Evolutionary conservation across 768 basidiomycete genomes (phyloP), one percentile per base, ranked within the genome.

Genomic region (Mycena haematopus): DNA sequence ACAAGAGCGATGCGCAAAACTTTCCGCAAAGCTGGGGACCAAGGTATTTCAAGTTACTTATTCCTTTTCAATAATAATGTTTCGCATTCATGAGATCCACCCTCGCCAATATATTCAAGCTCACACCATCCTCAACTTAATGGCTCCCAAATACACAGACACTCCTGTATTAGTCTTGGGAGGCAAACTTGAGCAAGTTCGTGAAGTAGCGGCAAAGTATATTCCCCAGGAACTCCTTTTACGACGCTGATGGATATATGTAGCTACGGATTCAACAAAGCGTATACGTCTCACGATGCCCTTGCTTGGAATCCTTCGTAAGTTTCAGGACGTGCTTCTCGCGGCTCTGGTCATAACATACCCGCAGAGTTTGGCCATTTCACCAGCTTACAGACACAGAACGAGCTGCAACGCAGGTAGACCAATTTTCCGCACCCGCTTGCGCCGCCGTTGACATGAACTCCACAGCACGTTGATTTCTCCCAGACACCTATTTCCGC

Each of bases 191-290:
- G 88, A 95, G 69, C 77, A 74, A 14, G 81, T 94, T 52, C 84
- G 94, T n/a, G 79, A 83, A 62, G 92, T 97, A n/a, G 96, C 95
- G 22, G 82, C 91, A 74, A 82, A 85, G 95, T 95, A 69, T 65
- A 82, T 22, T 52, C 49, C 49, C 40, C 46, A 9, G 66, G 56
- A 15, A 27, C 10, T 15, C 5, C 33, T 68, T 24, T 52, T 27
- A 21, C 33, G 35, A 27, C 8, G 35, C 56, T 62, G 53, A 58
- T 60, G 25, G 42, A 52, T 14, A 52, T n/a, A 40, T 38, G 9
- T 60, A 96, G 95, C 24, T 99, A 99, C 74, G 97, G 97, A 2
- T 92, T 94, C 76, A 82, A 85, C 66, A 85, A 90, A 46, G 91
- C 86, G 4, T 92, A 89, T 75, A 93, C 89, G 7, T 86, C 95